Conservation (phyloP, 768 basidiomycete species). For the Cubamyces lactineus region DNA sequence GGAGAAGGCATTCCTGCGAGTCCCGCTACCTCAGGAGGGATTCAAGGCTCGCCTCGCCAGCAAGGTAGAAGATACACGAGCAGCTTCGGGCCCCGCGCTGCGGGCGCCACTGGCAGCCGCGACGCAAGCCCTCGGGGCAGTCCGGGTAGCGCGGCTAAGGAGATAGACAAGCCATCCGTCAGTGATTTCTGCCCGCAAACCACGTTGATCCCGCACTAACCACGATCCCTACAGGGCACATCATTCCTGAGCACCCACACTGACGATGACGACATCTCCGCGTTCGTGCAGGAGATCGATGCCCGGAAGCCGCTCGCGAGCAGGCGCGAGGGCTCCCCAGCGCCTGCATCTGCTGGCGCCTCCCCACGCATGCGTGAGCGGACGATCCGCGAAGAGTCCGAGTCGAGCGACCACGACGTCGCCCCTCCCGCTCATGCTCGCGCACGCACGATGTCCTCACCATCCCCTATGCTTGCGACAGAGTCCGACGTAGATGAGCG, state of each 20-base stretch:
- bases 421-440: constrained; percentile 17
- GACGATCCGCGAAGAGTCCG: constrained; percentile 9
- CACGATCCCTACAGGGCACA: constrained; percentile 36
- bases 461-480: constrained; percentile 63
- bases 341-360: constrained; percentile 4
- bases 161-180: constrained; percentile 28
- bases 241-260: constrained; percentile 52
- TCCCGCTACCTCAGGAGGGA: constrained; percentile 12
- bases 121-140: constrained; percentile 45
- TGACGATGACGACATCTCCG: constrained; percentile 79
- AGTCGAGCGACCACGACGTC: constrained; percentile 11
- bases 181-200: background rate
- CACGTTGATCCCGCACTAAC: background rate
- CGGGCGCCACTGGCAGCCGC: constrained; percentile 48
- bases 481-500: constrained; percentile 68
- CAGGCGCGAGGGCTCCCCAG: constrained; percentile 27
- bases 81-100: constrained; percentile 67
- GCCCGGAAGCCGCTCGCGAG: constrained; percentile 59
- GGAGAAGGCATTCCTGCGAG: constrained; percentile 32
- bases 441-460: constrained; percentile 30
- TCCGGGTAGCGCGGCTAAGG: constrained; percentile 42
- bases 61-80: constrained; percentile 71
- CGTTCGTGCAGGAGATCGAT: constrained; percentile 79
- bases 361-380: constrained; percentile 12
- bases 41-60: constrained; percentile 25